Evolutionary conservation across 805 yeast species (phyloP), one percentile per base, ranked within the genome.

Genomic region (Kockiozyma suomiensis): DNA sequence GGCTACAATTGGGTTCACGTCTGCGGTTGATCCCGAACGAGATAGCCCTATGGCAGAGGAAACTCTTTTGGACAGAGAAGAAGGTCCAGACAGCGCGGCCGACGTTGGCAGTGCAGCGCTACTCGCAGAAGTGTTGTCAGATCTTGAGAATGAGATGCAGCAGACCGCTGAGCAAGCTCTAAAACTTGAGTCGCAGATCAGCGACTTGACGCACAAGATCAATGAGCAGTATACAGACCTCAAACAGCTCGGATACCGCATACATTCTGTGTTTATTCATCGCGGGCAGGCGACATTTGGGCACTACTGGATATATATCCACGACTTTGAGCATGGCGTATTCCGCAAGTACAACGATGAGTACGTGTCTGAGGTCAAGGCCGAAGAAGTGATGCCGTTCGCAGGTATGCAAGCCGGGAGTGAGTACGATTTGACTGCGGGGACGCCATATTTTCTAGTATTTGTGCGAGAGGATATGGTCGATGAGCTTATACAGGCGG

Each of bases 201-300:
- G 65, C 0, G 72, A 70, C 0, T 73, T 91, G 37, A 82, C 82
- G 55, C 63, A 66, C 1, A 76, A 76, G 49, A 81, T 90, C 7
- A 76, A 81, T 21, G 73, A 73, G 32, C 94, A 88, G 66, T 94
- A 88, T 70, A 78, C 78, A 19, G 77, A 78, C 6, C 82, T 87
- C 74, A 81, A 79, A 52, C 74, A 79, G 50, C 80, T 86, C 30
- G 96, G 92, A 0, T 94, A 93, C 73, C 80, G 88, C 0, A 79
- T 94, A 12, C 93, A 92, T 76, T 96, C 98, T 0, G 85, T 93
- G 5, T 94, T 94, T 70, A 90, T 94, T 50, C 99, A 94, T 73
- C 79, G 97, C 52, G 99, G 99, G 5, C 96, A 91, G 69, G 98
- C 97, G 0, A 85, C 90, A 53, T 93, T 89, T 70, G 99, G 99